Percentiles rank a stretch among this genome's conserved stretches.
These are phyloP conservation scores for Dothistroma septosporum DNA, from an alignment of 2,329 filamentous ascomycete genomes.

Conservation along the genomic window DNA sequence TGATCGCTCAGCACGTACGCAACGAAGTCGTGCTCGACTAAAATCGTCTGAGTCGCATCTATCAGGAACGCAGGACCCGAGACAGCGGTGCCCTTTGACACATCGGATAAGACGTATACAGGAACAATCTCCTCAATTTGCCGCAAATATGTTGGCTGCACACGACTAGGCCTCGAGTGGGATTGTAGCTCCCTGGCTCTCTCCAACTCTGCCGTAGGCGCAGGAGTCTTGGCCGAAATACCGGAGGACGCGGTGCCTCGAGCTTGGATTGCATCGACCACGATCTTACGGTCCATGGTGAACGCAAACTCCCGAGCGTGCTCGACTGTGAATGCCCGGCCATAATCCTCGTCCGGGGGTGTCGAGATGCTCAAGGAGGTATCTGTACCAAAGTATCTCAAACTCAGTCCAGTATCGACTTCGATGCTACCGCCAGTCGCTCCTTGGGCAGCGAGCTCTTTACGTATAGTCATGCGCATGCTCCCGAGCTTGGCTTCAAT, in stretches of 20 bases:
- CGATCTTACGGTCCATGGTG: constrained; percentile 35
- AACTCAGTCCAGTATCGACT: constrained; percentile 44
- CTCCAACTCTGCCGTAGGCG: background rate
- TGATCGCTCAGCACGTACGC: constrained; percentile 38
- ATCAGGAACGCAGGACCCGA: constrained; percentile 34
- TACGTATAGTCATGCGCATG: constrained; percentile 33
- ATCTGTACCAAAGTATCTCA: constrained; percentile 51
- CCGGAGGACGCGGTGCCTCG: constrained; percentile 14
- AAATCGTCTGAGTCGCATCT: constrained; percentile 47
- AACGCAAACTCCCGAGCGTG: constrained; percentile 45
- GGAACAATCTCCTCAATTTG: background rate
- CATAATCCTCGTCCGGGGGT: constrained; percentile 37
- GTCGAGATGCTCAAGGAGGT: constrained; percentile 48
- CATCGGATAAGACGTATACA: background rate
- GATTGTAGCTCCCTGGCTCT: background rate
- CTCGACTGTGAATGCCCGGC: constrained; percentile 35
- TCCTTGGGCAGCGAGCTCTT: constrained; percentile 43
- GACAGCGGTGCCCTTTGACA: constrained; percentile 20
- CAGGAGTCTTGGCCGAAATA: background rate
- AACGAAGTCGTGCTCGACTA: constrained; percentile 38
- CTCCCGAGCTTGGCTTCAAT: constrained; percentile 38
- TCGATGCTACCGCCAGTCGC: constrained; percentile 40
- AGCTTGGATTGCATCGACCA: constrained; percentile 39
- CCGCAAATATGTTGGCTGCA: background rate
- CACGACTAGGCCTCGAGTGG: background rate